Base-by-base conservation (phyloP, 805 yeast genomes). In the Candida xiaguanensis region DNA sequence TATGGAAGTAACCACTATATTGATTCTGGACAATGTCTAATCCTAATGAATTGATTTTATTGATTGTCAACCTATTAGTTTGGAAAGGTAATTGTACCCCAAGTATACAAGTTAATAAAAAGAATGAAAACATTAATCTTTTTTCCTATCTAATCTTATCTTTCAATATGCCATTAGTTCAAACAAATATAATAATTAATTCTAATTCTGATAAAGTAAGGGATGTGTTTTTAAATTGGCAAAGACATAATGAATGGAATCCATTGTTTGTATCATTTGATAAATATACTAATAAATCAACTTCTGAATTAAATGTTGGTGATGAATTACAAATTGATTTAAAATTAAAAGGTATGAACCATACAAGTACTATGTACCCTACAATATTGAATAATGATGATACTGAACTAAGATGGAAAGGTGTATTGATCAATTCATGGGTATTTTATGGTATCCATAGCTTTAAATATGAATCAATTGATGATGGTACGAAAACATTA, bases 231-330 rank as follows among this genome's bases (percentile, higher is more conserved):
- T 34, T 46, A 9, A 35, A 46, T n/a, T 44, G 37, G 19, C 19
- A 38, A 2, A 36, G 33, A 20, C 48, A 46, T 22, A 13, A 13
- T 15, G 31, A 35, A 4, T 48, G 51, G 51, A 40, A 48, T 35
- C 51, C 51, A 13, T 46, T 46, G 19, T 38, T 48, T 27, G 31
- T 18, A 4, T 29, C 29, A 2, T 33, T 48, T 15, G 36, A 37
- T 15, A 38, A 42, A 9, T 26, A 31, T 8, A 35, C 36, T 4
- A 28, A 20, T 22, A 19, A 28, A 9, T 17, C 27, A 12, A 25
- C 8, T 31, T 34, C 8, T n/a, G 34, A 39, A 5, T 13, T 39
- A 13, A 12, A 39, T 5, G 40, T 36, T 5, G 48, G 46, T 5
- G 36, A 45, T 20, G 29, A 34, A 33, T 36, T 46, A 30, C 32